These are phyloP conservation scores for Erythrophleum ivorense DNA, from an alignment of 331 rosid genomes.

Conservation along the genomic window DNA sequence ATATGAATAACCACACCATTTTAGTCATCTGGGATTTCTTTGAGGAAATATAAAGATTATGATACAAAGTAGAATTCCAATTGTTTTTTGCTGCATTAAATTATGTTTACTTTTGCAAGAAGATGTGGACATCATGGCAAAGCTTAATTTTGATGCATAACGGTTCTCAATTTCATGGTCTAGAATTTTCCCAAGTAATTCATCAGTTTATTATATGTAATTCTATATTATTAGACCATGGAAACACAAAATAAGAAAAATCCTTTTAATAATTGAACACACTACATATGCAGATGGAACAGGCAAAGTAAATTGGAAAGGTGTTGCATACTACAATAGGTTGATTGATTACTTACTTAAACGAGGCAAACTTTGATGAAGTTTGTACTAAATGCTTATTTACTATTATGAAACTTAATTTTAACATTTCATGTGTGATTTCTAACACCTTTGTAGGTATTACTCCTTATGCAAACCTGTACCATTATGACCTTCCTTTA, in stretches of 20 bases:
- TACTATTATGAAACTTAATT: not conserved
- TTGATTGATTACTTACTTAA: slow-evolving; percentile 75
- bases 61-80: not conserved
- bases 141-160: slow-evolving; percentile 81
- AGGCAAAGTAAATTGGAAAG: slow-evolving; percentile 85
- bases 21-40: too few relatives aligned
- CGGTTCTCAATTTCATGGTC: slow-evolving; percentile 98
- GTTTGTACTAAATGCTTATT: not conserved
- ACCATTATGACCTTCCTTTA: slow-evolving; percentile 93
- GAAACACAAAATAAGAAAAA: not conserved
- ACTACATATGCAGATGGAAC: slow-evolving; percentile 68
- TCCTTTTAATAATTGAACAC: not conserved
- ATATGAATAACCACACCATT: too few relatives aligned
- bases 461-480: slow-evolving; percentile 88
- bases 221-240: slow-evolving; percentile 3
- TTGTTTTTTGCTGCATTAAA: not conserved
- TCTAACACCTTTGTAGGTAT: slow-evolving; percentile 58
- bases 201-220: not conserved
- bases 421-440: not conserved
- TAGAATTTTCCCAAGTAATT: slow-evolving; percentile 85
- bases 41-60: too few relatives aligned
- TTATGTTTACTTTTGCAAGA: slow-evolving; percentile 54
- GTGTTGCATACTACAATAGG: slow-evolving; percentile 89
- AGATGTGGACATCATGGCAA: slow-evolving; percentile 77
- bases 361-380: slow-evolving; percentile 55